phyloP scores from a whole-genome alignment of 306 rosid genomes.

The Geum urbanum region DNA sequence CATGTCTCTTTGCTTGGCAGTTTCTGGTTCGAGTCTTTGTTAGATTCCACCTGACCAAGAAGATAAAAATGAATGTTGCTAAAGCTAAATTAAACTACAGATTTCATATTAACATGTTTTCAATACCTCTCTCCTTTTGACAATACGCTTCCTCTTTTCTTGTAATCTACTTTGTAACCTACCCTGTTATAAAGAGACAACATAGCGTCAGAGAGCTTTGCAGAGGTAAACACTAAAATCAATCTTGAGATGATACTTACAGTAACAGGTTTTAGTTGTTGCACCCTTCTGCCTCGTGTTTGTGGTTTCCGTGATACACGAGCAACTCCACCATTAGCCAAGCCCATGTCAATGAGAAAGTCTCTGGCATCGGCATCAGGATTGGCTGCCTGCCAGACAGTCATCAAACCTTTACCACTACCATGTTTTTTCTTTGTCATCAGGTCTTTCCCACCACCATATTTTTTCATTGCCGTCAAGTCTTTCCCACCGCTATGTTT shows the following conservation, averaged over 20 bases:
- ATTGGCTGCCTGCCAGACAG: slow-evolving; percentile 84
- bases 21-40: slow-evolving; percentile 32
- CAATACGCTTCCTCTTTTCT: slow-evolving; percentile 51
- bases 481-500: slow-evolving; percentile 88
- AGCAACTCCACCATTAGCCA: slow-evolving; percentile 32
- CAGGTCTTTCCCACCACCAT: slow-evolving; percentile 93
- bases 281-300: slow-evolving; percentile 39
- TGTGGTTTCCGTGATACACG: slow-evolving; percentile 25
- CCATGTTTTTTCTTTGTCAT: slow-evolving; percentile 77
- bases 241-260: slow-evolving; percentile 43
- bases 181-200: slow-evolving; percentile 49
- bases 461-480: slow-evolving; percentile 70
- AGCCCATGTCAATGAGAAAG: slow-evolving; percentile 47
- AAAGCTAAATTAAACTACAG: slow-evolving; percentile 22
- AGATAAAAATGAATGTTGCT: slow-evolving; percentile 20
- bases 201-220: slow-evolving; percentile 26
- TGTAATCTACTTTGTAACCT: slow-evolving; percentile 39
- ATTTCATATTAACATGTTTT: slow-evolving; percentile 11
- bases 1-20: slow-evolving; percentile 47
- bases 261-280: slow-evolving; percentile 26
- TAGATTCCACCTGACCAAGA: slow-evolving; percentile 51
- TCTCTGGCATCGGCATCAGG: slow-evolving; percentile 58
- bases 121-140: slow-evolving; percentile 52
- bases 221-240: slow-evolving; percentile 14
- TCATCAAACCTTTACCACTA: slow-evolving; percentile 95